Conservation (phyloP, 169 alveolate genomes). For the Amoebophrya sp. region DNA sequence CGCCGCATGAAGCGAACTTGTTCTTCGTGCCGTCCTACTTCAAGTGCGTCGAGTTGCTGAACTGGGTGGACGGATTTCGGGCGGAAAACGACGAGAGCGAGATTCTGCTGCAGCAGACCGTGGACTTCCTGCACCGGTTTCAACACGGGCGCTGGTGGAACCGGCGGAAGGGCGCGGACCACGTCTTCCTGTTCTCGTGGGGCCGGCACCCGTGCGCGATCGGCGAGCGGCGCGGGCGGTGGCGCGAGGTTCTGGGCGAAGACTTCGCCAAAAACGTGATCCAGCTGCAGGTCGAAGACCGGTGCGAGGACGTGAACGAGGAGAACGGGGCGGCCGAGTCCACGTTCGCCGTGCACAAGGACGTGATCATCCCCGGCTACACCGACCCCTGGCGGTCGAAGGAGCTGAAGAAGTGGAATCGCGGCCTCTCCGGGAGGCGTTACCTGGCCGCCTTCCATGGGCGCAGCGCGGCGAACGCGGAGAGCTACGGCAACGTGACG, state of each 20-base stretch:
- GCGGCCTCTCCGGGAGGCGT: neutral
- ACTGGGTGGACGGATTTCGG: conserved; percentile 5
- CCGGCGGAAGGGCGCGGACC: conserved; percentile 26
- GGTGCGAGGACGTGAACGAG: neutral
- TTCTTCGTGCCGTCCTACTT: conserved; percentile 23
- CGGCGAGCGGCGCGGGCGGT: no score
- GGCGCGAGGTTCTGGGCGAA: no score
- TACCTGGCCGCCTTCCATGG: conserved; percentile 24
- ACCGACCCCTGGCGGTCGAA: conserved; percentile 20
- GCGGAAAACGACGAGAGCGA: no score
- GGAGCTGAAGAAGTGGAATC: conserved; percentile 1
- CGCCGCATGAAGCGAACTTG: neutral
- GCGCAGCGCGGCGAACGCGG: conserved; percentile 17
- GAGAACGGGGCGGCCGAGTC: neutral
- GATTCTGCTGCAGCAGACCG: conserved; percentile 4
- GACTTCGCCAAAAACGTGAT: conserved; percentile 4
- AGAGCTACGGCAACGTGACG: neutral
- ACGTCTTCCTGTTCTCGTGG: conserved; percentile 26
- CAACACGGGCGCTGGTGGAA: conserved; percentile 3
- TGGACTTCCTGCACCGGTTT: neutral
- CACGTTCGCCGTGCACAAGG: conserved; percentile 21
- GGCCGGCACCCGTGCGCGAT: conserved; percentile 31
- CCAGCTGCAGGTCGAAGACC: conserved; percentile 27
- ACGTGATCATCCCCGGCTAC: conserved; percentile 29
- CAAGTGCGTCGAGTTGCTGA: conserved; percentile 22